These are phyloP conservation scores for Astrothelium macrocarpum DNA, from an alignment of 495 filamentous ascomycete genomes.

Conservation along the genomic window DNA sequence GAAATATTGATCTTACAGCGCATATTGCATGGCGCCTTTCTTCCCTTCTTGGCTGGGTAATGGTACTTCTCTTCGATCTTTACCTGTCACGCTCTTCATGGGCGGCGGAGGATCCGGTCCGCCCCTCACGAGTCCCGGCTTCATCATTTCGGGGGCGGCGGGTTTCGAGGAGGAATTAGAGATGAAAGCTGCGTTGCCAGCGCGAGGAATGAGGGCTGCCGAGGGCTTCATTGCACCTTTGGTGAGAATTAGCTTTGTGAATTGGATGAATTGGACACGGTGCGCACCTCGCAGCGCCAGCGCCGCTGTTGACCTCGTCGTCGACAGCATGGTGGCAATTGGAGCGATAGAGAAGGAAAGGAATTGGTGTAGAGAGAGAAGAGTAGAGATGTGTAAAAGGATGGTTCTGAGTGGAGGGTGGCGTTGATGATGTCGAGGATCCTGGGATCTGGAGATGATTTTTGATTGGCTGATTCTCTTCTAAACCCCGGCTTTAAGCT, in stretches of 20 bases:
- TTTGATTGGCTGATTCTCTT: neutral
- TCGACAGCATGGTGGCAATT: constrained; percentile 48
- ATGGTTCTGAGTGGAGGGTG: constrained; percentile 6
- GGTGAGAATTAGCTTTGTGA: neutral
- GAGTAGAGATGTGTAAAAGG: constrained; percentile 18
- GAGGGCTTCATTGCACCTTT: constrained; percentile 39
- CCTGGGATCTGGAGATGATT: neutral
- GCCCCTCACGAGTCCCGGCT: constrained; percentile 29
- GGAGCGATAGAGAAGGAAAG: constrained; percentile 14
- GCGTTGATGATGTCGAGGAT: constrained; percentile 5
- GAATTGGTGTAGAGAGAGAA: constrained; percentile 9
- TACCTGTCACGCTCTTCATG: constrained; percentile 40
- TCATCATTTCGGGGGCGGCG: constrained; percentile 35
- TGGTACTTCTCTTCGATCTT: constrained; percentile 63
- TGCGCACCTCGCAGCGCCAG: constrained; percentile 62
- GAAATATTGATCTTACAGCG: constrained; percentile 70
- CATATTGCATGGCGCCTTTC: constrained; percentile 94
- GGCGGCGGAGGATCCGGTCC: constrained; percentile 30
- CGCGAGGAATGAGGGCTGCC: constrained; percentile 49
- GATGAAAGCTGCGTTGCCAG: constrained; percentile 41
- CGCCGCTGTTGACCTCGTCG: constrained; percentile 53
- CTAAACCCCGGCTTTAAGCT: neutral
- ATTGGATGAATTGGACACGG: neutral
- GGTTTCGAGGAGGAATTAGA: constrained; percentile 52
- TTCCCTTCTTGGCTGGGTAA: constrained; percentile 85